Conservation (phyloP, 2,329 filamentous ascomycete species). For the Fusarium heterosporum region DNA sequence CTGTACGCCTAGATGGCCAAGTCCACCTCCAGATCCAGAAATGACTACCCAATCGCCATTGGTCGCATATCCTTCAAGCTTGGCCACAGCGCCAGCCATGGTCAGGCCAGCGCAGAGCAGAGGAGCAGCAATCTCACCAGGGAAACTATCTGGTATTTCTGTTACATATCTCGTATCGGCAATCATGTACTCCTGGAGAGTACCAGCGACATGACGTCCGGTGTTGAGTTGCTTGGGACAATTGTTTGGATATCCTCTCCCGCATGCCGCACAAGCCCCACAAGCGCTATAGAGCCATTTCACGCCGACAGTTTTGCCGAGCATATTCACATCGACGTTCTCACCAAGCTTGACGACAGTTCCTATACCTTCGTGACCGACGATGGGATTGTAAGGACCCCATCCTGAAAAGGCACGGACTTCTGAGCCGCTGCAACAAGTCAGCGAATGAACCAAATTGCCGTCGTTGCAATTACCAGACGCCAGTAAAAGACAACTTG, state of each 20-base stretch:
- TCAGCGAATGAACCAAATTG: accelerated
- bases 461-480: constrained; percentile 42
- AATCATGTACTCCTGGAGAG: constrained; percentile 49
- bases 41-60: constrained; percentile 49
- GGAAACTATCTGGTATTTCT: constrained; percentile 38
- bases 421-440: constrained; percentile 46
- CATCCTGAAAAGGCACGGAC: constrained; percentile 48
- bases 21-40: constrained; percentile 49
- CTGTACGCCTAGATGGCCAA: constrained; percentile 52
- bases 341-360: constrained; percentile 48
- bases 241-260: constrained; percentile 52
- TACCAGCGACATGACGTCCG: constrained; percentile 51
- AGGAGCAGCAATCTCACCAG: constrained; percentile 44
- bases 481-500: constrained; percentile 35
- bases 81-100: constrained; percentile 48
- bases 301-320: constrained; percentile 55
- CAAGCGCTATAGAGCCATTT: constrained; percentile 61
- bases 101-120: constrained; percentile 51
- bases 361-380: constrained; percentile 51
- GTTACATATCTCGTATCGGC: constrained; percentile 48
- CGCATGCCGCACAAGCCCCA: constrained; percentile 52
- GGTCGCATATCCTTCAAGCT: constrained; percentile 12
- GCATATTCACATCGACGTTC: constrained; percentile 40
- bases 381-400: constrained; percentile 42
- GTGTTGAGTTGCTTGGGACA: constrained; percentile 58